Percentiles rank a stretch among this genome's conserved stretches.
phyloP scores from a whole-genome alignment of 495 filamentous ascomycete genomes.

The Margaritispora aquatica region DNA sequence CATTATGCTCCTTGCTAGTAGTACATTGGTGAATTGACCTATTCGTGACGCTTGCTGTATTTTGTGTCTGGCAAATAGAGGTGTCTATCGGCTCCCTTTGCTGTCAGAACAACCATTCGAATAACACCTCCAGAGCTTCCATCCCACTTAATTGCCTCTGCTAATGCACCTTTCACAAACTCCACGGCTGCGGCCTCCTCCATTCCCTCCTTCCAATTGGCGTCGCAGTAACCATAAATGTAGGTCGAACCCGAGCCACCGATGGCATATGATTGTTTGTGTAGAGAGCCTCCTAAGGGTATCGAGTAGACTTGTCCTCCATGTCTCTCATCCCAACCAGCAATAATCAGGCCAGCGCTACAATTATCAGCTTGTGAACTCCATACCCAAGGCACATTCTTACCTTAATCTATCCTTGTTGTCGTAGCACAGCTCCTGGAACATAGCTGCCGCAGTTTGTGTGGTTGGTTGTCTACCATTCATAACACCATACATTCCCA shows the following conservation, averaged over 20 bases:
- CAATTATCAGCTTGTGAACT: constrained; percentile 12
- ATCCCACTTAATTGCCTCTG: constrained; percentile 98
- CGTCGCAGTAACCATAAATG: constrained; percentile 98
- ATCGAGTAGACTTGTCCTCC: constrained; percentile 97
- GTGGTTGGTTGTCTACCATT: constrained; percentile 88
- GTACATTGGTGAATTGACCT: constrained; percentile 20
- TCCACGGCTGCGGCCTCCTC: constrained; percentile 84
- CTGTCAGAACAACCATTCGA: constrained; percentile 90
- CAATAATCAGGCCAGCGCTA: constrained; percentile 96
- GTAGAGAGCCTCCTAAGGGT: constrained; percentile 90
- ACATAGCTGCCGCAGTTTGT: constrained; percentile 86
- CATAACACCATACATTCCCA: constrained; percentile 83
- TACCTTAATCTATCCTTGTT: constrained; percentile 92
- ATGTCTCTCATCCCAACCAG: constrained; percentile 87
- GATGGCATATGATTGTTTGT: constrained; percentile 95
- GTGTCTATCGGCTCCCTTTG: constrained; percentile 79
- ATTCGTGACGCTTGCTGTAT: constrained; percentile 48
- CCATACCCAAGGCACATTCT: not conserved
- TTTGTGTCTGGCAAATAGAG: constrained; percentile 84
- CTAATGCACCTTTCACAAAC: constrained; percentile 85
- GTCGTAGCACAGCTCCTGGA: constrained; percentile 94
- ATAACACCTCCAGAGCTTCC: constrained; percentile 98
- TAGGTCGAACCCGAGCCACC: constrained; percentile 97
- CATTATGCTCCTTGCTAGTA: constrained; percentile 22
- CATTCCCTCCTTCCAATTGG: constrained; percentile 95